Evolutionary conservation across 352 stramenopile species (phyloP).

Genomic region (Pythium apleroticum): DNA sequence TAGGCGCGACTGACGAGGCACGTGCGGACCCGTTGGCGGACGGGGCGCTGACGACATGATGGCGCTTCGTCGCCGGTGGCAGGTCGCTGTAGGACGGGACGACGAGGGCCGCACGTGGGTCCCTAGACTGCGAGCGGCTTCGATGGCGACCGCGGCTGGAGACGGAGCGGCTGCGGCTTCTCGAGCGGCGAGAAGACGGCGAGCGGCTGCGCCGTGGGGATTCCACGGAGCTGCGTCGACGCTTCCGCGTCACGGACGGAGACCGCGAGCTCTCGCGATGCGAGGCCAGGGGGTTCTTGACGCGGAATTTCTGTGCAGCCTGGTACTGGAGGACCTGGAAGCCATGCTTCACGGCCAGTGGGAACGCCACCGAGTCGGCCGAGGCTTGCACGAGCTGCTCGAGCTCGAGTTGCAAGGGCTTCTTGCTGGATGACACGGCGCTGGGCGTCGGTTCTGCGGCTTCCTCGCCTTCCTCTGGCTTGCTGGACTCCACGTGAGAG

Average conservation of each 20-base stretch:
- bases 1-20: conserved; percentile 25
- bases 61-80: conserved; percentile 11
- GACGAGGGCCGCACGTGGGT: conserved; percentile 14
- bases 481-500: conserved; percentile 40
- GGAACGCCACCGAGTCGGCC: conserved; percentile 1
- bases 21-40: neutral
- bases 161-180: conserved; percentile 33
- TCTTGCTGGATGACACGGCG: conserved; percentile 8
- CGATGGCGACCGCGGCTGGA: conserved; percentile 26
- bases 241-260: conserved; percentile 36
- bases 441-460: conserved; percentile 12
- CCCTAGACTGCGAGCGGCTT: conserved; percentile 18
- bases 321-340: conserved; percentile 26
- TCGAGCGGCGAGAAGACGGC: conserved; percentile 29
- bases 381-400: conserved; percentile 12
- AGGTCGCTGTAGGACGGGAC: conserved; percentile 21
- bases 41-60: neutral
- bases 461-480: conserved; percentile 68
- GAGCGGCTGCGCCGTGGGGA: conserved; percentile 37
- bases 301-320: conserved; percentile 1
- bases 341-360: conserved; percentile 19
- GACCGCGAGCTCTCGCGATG: conserved; percentile 29
- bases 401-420: conserved; percentile 11
- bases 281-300: conserved; percentile 12
- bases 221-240: conserved; percentile 32